phyloP scores from a whole-genome alignment of 2,329 filamentous ascomycete species.

The Waltergamsia citrina region DNA sequence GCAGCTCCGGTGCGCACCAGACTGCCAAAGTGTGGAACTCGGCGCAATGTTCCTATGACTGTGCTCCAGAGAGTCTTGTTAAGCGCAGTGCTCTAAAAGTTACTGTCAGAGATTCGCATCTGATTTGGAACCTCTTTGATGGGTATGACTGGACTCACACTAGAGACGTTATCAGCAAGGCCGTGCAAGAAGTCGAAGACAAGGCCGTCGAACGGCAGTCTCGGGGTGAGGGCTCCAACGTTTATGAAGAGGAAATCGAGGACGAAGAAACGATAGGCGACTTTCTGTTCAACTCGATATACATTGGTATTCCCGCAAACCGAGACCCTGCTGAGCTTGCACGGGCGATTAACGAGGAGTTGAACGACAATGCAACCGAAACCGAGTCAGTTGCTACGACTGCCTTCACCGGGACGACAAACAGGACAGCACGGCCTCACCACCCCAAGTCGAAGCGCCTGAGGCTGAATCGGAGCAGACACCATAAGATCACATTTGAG shows the following conservation, averaged over 20 bases:
- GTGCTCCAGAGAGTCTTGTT: conserved; percentile 50
- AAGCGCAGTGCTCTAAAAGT: conserved; percentile 65
- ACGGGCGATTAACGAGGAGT: conserved; percentile 75
- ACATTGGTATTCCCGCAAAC: conserved; percentile 84
- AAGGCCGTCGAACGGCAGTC: conserved; percentile 69
- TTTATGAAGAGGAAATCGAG: conserved; percentile 62
- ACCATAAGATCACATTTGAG: conserved; percentile 94
- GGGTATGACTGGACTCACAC: conserved; percentile 95
- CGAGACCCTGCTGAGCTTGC: conserved; percentile 75
- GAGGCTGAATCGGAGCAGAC: conserved; percentile 73
- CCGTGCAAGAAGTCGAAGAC: conserved; percentile 78
- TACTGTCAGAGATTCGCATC: conserved; percentile 73
- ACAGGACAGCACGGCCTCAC: conserved; percentile 32
- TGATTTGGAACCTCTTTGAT: conserved; percentile 97
- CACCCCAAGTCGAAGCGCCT: conserved; percentile 48
- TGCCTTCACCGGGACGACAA: conserved; percentile 51
- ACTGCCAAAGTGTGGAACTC: conserved; percentile 77
- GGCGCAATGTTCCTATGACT: conserved; percentile 62
- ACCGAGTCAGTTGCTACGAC: conserved; percentile 83
- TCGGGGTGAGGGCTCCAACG: conserved; percentile 41
- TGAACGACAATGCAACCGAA: conserved; percentile 80
- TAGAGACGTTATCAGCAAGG: conserved; percentile 74
- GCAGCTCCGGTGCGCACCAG: conserved; percentile 34
- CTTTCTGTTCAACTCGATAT: conserved; percentile 97
- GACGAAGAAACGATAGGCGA: conserved; percentile 85